Base-by-base conservation (phyloP, 1,284 basidiomycete species). In the Cerioporus squamosus region DNA sequence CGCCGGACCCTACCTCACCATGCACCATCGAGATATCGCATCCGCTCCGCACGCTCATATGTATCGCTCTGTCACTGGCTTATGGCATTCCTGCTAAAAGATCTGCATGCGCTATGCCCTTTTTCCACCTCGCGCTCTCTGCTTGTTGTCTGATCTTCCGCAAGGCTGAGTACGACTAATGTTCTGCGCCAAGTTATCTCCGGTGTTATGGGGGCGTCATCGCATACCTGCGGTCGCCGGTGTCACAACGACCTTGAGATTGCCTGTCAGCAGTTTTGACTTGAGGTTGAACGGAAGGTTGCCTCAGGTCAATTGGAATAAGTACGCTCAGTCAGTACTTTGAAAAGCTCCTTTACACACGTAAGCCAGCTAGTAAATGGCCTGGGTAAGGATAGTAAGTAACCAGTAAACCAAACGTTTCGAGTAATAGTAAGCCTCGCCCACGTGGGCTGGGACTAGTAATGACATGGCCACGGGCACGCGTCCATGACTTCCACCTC, bases 51-150 rank as follows among this genome's bases (percentile, higher is more conserved):
- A 61, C 65, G 60, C 61, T 65, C 56, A 64, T 61, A 71, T 71
- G 69, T 71, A 71, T 65, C 57, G 64, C 64, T 64, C 57, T 65
- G 57, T 56, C 66, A 63, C 62, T 57, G 64, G 63, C 66, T 49
- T 66, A 68, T 69, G 68, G 60, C 66, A 61, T 39, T 50, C 43
- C 57, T 59, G 60, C 62, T 64, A 64, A 68, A 67, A 65, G 56
- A 61, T 62, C 55, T 31, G 63, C 69, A 69, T 69, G 68, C 63
- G 51, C 60, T 64, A 66, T 66, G 64, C 59, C 50, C 55, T 57
- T 44, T 51, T 45, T 63, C 31, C 45, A 51, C 59, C 47, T 22
- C 23, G 9, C 18, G 0, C 31, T 38, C n/a, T 18, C 15, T 29
- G 17, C 29, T 26, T 51, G n/a, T n/a, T n/a, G n/a, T n/a, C n/a